Evolutionary conservation across 768 basidiomycete genomes (phyloP), one percentile per base, ranked within the genome.

Genomic region (Suillus alpinus): DNA sequence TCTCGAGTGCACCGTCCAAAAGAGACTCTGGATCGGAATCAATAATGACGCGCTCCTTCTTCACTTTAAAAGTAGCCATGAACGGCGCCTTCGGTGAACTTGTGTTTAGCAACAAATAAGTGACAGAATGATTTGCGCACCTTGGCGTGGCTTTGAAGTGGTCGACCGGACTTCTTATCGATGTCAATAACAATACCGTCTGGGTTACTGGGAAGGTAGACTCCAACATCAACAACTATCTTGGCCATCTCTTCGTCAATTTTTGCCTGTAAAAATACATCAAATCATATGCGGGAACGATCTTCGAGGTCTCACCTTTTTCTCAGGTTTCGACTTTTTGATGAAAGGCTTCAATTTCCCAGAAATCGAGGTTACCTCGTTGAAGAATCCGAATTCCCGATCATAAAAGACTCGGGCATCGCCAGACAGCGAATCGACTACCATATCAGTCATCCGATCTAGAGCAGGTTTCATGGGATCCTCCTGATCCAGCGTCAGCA

Each of bases 161-260:
- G 97, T 32, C 96, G 82, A 2, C 97, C 97, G 4, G 96, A 97
- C 68, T 92, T 92, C 72, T 96, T 94, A 71, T 98, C 96, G 58
- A 99, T 89, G 71, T 98, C 97, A n/a, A 98, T 85, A 9, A 99
- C 95, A 55, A 87, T 83, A 39, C 97, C 97, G 66, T 99, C 96
- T 0, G 97, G 97, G 70, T 99, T 98, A 69, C 93, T 95, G 0
- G 97, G 97, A 23, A 99, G 78, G 71, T 98, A 99, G 12, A 99
- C 95, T 12, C 97, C 97, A n/a, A 92, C 81, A 47, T 96, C 91
- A 14, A 99, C 92, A 44, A 78, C 76, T 57, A 99, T 94, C 76
- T 95, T 95, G 3, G 91, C 92, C 96, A 99, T 99, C 73, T 98
- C 96, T 73, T 98, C 96, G 71, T 99, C 97, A 59, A 99, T 99